Conservation (phyloP, 345 rosid species). For the Pelargonium nanum region DNA sequence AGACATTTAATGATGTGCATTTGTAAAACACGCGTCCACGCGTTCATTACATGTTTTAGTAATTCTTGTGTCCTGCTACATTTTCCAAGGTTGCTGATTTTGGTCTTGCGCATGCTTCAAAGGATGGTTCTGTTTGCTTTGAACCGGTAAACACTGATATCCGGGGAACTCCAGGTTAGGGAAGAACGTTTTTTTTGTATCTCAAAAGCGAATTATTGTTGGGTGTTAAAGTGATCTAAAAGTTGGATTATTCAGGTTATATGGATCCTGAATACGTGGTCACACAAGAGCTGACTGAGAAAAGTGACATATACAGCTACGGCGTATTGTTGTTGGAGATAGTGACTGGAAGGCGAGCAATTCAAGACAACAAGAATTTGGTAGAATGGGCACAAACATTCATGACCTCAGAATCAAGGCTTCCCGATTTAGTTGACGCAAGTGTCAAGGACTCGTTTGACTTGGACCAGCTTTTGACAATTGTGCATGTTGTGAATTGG, state of each 20-base stretch:
- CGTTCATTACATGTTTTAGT: no score
- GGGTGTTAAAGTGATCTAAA: constrained; percentile 10
- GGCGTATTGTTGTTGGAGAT: constrained; percentile 89
- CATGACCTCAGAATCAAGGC: constrained; percentile 45
- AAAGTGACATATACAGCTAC: constrained; percentile 81
- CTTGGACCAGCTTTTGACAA: constrained; percentile 61
- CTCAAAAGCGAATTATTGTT: background rate
- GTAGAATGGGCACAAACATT: constrained; percentile 57
- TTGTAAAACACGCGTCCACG: no score
- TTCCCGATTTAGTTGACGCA: constrained; percentile 57
- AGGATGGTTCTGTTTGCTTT: constrained; percentile 75
- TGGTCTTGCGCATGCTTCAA: constrained; percentile 88
- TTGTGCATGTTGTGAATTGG: constrained; percentile 62
- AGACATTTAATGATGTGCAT: no score
- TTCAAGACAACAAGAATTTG: constrained; percentile 67
- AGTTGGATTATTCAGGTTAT: constrained; percentile 45
- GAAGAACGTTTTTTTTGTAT: constrained; percentile 4
- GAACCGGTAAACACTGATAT: constrained; percentile 81
- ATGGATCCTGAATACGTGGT: constrained; percentile 91
- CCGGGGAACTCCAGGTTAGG: constrained; percentile 94
- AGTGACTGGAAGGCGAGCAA: constrained; percentile 60
- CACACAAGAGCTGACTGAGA: constrained; percentile 83
- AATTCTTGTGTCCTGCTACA: constrained; percentile 6
- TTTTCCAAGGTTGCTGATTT: constrained; percentile 84
- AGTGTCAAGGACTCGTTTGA: constrained; percentile 48